phyloP scores from a whole-genome alignment of 164 flowering plant species.

The Vitis vinifera region DNA sequence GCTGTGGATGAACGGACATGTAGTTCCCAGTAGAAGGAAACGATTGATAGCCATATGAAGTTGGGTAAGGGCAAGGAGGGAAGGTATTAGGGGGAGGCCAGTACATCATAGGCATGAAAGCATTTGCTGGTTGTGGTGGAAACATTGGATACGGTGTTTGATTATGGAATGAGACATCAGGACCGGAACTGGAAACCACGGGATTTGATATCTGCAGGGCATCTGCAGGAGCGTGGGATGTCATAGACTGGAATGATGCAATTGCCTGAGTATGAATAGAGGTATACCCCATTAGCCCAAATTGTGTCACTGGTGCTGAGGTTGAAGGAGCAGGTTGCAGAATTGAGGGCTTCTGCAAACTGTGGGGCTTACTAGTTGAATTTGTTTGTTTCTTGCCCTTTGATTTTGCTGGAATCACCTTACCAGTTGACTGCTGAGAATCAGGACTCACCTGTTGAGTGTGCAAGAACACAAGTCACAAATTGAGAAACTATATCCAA shows the following conservation, averaged over 20 bases:
- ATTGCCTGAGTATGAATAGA: slow-evolving; percentile 27
- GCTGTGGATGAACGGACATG: slow-evolving; percentile 32
- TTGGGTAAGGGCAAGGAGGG: slow-evolving; percentile 29
- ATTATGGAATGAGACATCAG: slow-evolving; percentile 16
- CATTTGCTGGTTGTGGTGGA: slow-evolving; percentile 36
- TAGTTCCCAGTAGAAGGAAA: slow-evolving; percentile 21
- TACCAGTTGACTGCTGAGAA: slow-evolving; percentile 25
- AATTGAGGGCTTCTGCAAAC: slow-evolving; percentile 15
- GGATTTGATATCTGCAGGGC: slow-evolving; percentile 15
- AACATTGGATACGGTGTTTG: slow-evolving; percentile 31
- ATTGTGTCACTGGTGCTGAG: slow-evolving; percentile 27
- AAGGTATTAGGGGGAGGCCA: slow-evolving; percentile 45
- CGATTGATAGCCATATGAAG: slow-evolving; percentile 33
- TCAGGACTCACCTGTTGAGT: slow-evolving; percentile 25
- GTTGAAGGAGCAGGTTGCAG: slow-evolving; percentile 21
- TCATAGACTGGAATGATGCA: slow-evolving; percentile 25
- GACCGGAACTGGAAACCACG: slow-evolving; percentile 7
- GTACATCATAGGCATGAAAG: slow-evolving; percentile 38
- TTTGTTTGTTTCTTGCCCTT: slow-evolving; percentile 30
- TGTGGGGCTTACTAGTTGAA: slow-evolving; percentile 19
- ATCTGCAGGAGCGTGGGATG: slow-evolving; percentile 25
- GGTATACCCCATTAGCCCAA: slow-evolving; percentile 39
- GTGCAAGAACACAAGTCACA: background rate
- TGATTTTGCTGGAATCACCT: slow-evolving; percentile 23
- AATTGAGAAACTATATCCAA: background rate